Percentiles rank a stretch among this genome's conserved stretches.
These are phyloP conservation scores for Musa itinerans DNA, from an alignment of 176 grass and related monocot genomes.

Conservation along the genomic window DNA sequence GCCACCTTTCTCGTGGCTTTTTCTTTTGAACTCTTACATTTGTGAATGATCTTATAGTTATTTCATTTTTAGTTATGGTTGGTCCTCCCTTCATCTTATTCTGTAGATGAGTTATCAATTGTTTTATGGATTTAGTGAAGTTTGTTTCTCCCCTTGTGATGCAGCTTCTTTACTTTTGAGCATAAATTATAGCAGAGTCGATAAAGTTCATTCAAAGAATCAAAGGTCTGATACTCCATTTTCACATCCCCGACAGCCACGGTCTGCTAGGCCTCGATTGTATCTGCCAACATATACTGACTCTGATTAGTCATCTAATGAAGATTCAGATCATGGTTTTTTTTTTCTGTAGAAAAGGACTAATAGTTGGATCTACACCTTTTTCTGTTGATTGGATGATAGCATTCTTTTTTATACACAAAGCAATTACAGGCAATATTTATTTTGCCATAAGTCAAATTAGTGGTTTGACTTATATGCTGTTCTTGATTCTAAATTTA, in stretches of 20 bases:
- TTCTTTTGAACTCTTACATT: background rate
- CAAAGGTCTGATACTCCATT: conserved; percentile 54
- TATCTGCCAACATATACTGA: conserved; percentile 70
- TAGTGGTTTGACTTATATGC: background rate
- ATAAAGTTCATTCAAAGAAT: conserved; percentile 33
- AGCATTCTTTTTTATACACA: background rate
- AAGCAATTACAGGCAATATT: background rate
- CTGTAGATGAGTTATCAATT: background rate
- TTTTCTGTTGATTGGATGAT: background rate
- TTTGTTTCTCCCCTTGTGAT: conserved; percentile 25
- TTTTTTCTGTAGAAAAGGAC: background rate
- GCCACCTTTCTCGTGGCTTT: background rate
- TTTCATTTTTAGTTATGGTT: background rate
- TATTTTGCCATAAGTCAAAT: background rate
- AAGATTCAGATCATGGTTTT: background rate
- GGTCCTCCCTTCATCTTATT: background rate
- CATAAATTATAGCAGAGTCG: conserved; percentile 48
- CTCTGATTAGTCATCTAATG: conserved; percentile 49
- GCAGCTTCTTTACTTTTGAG: conserved; percentile 56
- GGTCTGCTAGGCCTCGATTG: conserved; percentile 46
- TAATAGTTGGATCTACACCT: background rate
- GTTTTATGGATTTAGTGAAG: background rate
- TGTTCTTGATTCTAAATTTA: background rate
- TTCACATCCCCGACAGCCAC: conserved; percentile 70
- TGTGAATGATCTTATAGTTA: background rate